These are phyloP conservation scores for Ceriops zippeliana DNA, from an alignment of 345 rosid genomes.

Conservation along the genomic window DNA sequence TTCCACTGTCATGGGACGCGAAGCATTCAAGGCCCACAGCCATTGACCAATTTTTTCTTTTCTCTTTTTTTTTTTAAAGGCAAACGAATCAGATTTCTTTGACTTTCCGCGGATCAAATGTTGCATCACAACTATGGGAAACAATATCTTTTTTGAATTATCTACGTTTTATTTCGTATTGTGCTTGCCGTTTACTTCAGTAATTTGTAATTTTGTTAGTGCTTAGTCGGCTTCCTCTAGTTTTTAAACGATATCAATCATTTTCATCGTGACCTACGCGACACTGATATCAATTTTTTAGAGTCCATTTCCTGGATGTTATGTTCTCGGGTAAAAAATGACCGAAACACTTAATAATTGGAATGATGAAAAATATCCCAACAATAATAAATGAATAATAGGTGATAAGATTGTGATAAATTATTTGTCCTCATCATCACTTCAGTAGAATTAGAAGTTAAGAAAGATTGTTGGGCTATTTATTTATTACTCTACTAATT, in stretches of 20 bases:
- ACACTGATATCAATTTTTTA: not conserved
- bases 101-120: too few relatives aligned
- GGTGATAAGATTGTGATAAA: too few relatives aligned
- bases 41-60: not conserved
- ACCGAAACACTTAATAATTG: not conserved
- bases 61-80: too few relatives aligned
- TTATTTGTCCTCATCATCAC: too few relatives aligned
- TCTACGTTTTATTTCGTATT: not conserved
- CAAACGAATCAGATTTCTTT: too few relatives aligned
- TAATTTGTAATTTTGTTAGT: not conserved
- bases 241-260: not conserved
- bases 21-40: slow-evolving; percentile 33
- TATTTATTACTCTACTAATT: too few relatives aligned
- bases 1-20: slow-evolving; percentile 28
- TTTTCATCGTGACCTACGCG: not conserved
- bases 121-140: too few relatives aligned
- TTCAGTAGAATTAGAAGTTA: too few relatives aligned
- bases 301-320: not conserved
- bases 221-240: not conserved
- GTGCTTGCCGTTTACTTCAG: not conserved
- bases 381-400: too few relatives aligned
- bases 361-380: too few relatives aligned
- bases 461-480: too few relatives aligned
- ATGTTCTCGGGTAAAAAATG: not conserved
- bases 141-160: not conserved